Percentiles rank a stretch among this genome's conserved stretches.
Evolutionary conservation across 2,329 filamentous ascomycete species (phyloP).

Genomic region (Elsinoe necatrix): DNA sequence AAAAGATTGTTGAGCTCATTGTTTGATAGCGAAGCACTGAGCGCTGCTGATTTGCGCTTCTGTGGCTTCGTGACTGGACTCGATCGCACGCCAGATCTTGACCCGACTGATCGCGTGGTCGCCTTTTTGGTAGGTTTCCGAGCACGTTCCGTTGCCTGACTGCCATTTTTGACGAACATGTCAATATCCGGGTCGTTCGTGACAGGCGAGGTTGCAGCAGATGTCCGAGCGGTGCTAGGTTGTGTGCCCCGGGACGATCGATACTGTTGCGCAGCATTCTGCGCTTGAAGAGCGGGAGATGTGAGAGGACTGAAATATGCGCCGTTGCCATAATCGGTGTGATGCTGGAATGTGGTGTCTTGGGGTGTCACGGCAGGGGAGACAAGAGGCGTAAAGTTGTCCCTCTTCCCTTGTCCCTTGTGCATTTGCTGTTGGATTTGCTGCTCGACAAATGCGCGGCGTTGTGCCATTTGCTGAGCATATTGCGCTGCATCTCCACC

Average conservation of each 20-base stretch:
- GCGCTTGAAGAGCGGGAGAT: constrained; percentile 69
- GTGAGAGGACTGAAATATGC: constrained; percentile 78
- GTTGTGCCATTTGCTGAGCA: constrained; percentile 44
- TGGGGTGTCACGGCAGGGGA: constrained; percentile 78
- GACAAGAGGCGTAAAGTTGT: constrained; percentile 65
- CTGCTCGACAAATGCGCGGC: constrained; percentile 56
- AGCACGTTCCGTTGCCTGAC: constrained; percentile 24
- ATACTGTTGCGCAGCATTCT: constrained; percentile 44
- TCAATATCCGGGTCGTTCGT: constrained; percentile 37
- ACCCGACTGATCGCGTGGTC: constrained; percentile 39
- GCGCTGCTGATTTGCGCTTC: constrained; percentile 39
- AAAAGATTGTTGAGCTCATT: constrained; percentile 38
- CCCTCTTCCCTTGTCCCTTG: constrained; percentile 62
- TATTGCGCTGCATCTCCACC: constrained; percentile 47
- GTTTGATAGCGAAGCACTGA: constrained; percentile 37
- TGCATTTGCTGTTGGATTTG: constrained; percentile 49
- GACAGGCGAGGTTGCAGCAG: constrained; percentile 42
- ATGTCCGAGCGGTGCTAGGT: constrained; percentile 47
- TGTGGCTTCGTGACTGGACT: constrained; percentile 65
- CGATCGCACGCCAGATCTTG: constrained; percentile 49
- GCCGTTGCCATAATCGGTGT: constrained; percentile 54
- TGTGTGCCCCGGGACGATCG: constrained; percentile 34
- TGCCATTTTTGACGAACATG: constrained; percentile 30
- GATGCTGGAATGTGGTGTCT: constrained; percentile 54
- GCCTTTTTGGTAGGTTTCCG: constrained; percentile 40